Evolutionary conservation across 805 yeast genomes (phyloP).

Genomic region (Wickerhamiella vanderwaltii): DNA sequence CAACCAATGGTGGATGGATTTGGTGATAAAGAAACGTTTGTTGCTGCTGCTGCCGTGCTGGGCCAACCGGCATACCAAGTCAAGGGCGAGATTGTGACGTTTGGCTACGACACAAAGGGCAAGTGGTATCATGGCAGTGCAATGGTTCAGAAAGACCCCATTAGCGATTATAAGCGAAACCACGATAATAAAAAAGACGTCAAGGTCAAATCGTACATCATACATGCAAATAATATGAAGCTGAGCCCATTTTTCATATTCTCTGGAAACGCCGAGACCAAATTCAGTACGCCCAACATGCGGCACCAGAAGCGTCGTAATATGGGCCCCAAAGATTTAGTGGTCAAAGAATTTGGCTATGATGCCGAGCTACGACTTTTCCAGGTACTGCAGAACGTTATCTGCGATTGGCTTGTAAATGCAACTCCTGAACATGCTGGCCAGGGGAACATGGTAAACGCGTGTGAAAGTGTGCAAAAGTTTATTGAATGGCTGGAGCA

Average conservation of each 20-base stretch:
- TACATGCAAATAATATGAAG: constrained; percentile 21
- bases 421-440: constrained; percentile 13
- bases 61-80: constrained; percentile 47
- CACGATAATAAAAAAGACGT: constrained; percentile 8
- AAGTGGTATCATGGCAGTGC: constrained; percentile 16
- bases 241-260: constrained; percentile 18
- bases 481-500: constrained; percentile 18
- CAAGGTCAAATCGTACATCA: constrained; percentile 5
- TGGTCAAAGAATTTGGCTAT: constrained; percentile 8
- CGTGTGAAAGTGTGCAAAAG: constrained; percentile 14
- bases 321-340: constrained; percentile 15
- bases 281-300: constrained; percentile 4
- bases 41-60: constrained; percentile 58
- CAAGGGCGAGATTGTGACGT: constrained; percentile 28
- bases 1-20: constrained; percentile 47
- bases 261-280: not conserved
- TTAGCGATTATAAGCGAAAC: constrained; percentile 36
- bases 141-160: constrained; percentile 66
- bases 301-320: constrained; percentile 13
- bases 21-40: constrained; percentile 70
- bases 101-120: constrained; percentile 24
- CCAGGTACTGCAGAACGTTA: constrained; percentile 14
- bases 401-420: constrained; percentile 19
- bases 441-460: constrained; percentile 13
- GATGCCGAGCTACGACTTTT: constrained; percentile 18